A percentile compares a stretch with the other conserved stretches of the same genome.
phyloP scores from a whole-genome alignment of 768 basidiomycete genomes.

The Boletus edulis region DNA sequence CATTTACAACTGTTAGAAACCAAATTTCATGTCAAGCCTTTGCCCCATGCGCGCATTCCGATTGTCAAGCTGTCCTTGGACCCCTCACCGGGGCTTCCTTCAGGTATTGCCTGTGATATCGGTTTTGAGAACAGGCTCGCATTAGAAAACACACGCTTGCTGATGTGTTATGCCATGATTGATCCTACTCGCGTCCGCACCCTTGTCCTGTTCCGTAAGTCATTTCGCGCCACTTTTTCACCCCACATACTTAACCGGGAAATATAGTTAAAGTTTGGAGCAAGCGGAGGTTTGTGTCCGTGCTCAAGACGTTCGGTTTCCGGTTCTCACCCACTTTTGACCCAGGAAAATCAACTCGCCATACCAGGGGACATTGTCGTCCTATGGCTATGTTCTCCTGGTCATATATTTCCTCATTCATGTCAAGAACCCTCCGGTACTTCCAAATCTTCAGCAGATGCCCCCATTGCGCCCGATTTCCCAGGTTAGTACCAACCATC shows the following conservation, averaged over 20 bases:
- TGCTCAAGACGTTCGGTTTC: not conserved
- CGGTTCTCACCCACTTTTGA: not conserved
- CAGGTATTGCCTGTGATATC: constrained; percentile 96
- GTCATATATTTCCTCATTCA: constrained; percentile 98
- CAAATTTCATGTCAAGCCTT: constrained; percentile 92
- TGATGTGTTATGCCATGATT: constrained; percentile 97
- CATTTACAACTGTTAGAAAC: constrained; percentile 60
- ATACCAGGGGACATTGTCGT: constrained; percentile 93
- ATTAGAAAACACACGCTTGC: constrained; percentile 91
- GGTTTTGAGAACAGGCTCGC: constrained; percentile 98
- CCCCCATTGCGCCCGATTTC: constrained; percentile 87
- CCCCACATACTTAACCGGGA: constrained; percentile 9
- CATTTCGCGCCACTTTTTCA: constrained; percentile 12
- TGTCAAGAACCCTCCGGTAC: constrained; percentile 94
- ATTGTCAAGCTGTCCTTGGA: constrained; percentile 96
- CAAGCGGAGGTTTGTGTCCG: constrained; percentile 68
- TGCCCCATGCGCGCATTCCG: constrained; percentile 96
- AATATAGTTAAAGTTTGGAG: constrained; percentile 95
- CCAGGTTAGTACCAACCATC: constrained; percentile 44
- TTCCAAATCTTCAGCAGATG: constrained; percentile 95
- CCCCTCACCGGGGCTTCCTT: constrained; percentile 75
- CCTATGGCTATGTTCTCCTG: constrained; percentile 96
- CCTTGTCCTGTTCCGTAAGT: constrained; percentile 94
- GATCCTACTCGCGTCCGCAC: constrained; percentile 93
- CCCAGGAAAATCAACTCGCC: constrained; percentile 96